phyloP scores from a whole-genome alignment of 2,329 filamentous ascomycete genomes.

The Talaromyces sp. region DNA sequence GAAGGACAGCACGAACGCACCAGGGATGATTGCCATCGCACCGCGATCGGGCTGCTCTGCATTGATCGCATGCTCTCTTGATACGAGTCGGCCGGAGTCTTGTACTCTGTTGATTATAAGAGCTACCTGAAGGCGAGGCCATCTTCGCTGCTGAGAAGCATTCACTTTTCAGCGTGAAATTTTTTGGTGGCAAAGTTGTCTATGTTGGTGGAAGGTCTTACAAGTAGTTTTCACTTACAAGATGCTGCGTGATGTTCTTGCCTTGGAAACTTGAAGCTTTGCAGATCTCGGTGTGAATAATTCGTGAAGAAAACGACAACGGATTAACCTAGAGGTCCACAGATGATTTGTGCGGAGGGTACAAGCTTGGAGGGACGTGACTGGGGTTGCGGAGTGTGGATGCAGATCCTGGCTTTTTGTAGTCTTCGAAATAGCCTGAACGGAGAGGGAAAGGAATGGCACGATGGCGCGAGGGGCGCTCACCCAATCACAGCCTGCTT shows the following conservation, averaged over 20 bases:
- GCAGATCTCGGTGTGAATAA: neutral
- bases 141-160: neutral
- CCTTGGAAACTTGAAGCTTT: neutral
- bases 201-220: neutral
- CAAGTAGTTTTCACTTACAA: neutral
- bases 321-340: neutral
- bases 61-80: conserved; percentile 6
- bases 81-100: neutral
- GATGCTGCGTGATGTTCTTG: neutral
- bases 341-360: neutral
- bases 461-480: too few species aligned
- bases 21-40: conserved; percentile 1
- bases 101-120: neutral
- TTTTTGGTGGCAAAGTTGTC: neutral
- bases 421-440: too few species aligned
- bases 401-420: too few species aligned
- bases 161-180: neutral
- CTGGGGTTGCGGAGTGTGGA: neutral
- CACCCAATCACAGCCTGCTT: too few species aligned
- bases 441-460: too few species aligned
- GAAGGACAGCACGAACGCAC: neutral
- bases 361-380: neutral
- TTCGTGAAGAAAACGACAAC: neutral
- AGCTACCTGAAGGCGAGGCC: neutral
- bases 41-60: conserved; percentile 1